Evolutionary conservation across 331 rosid species (phyloP).

Genomic region (Telfairia occidentalis): DNA sequence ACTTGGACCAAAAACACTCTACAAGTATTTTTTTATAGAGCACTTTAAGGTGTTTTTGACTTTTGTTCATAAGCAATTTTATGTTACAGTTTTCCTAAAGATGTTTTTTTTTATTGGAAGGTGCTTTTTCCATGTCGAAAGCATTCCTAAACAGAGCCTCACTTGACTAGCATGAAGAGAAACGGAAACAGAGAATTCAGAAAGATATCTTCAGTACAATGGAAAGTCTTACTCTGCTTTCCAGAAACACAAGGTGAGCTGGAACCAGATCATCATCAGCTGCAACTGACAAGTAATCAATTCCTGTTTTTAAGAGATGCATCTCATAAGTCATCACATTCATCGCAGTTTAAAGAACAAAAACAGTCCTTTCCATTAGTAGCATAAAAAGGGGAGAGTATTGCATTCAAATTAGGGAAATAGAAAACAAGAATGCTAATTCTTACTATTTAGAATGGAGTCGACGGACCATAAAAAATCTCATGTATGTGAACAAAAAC

Average conservation of each 20-base stretch:
- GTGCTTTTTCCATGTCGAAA: background rate
- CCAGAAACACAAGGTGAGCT: conserved; percentile 42
- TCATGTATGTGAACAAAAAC: background rate
- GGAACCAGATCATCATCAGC: conserved; percentile 40
- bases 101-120: background rate
- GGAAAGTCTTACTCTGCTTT: conserved; percentile 40
- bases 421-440: background rate
- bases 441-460: background rate
- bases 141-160: background rate
- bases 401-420: background rate
- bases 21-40: too few relatives aligned
- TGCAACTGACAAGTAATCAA: conserved; percentile 64
- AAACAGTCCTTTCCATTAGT: background rate
- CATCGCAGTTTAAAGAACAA: background rate
- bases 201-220: background rate
- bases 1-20: too few relatives aligned
- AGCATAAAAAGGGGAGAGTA: background rate
- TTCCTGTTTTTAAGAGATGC: conserved; percentile 23
- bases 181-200: background rate
- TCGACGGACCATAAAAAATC: background rate
- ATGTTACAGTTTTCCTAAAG: background rate
- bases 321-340: conserved; percentile 14
- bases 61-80: background rate
- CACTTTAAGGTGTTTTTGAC: too few relatives aligned
- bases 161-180: background rate